These are phyloP conservation scores for Hypoxylon lienhwacheense DNA, from an alignment of 495 filamentous ascomycete genomes.

Conservation along the genomic window DNA sequence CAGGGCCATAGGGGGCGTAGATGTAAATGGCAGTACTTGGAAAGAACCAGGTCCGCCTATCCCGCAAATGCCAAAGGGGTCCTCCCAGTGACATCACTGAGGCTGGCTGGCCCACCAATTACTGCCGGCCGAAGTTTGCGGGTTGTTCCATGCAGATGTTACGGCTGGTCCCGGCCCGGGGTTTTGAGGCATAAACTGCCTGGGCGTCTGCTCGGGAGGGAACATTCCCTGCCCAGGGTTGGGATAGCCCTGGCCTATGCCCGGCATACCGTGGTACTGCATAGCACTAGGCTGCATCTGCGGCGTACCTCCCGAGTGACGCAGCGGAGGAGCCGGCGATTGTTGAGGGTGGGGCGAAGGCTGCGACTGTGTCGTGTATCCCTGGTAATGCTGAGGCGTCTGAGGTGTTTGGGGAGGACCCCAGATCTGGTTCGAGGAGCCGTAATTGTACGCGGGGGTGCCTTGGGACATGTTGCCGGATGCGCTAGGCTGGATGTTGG, in stretches of 20 bases:
- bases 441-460: slow-evolving; percentile 53
- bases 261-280: slow-evolving; percentile 62
- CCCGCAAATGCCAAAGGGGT: neutral
- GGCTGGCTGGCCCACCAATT: slow-evolving; percentile 54
- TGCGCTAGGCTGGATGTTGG: slow-evolving; percentile 47
- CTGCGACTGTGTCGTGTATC: slow-evolving; percentile 58
- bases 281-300: slow-evolving; percentile 62
- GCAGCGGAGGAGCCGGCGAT: slow-evolving; percentile 62
- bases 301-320: slow-evolving; percentile 59
- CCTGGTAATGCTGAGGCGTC: slow-evolving; percentile 50
- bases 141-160: slow-evolving; percentile 49
- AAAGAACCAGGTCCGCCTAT: neutral
- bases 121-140: slow-evolving; percentile 41
- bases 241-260: slow-evolving; percentile 57
- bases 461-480: slow-evolving; percentile 43
- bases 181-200: slow-evolving; percentile 62
- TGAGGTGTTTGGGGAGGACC: slow-evolving; percentile 51
- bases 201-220: slow-evolving; percentile 57
- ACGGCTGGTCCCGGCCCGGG: slow-evolving; percentile 44
- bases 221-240: slow-evolving; percentile 60
- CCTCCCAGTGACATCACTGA: slow-evolving; percentile 35
- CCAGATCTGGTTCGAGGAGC: slow-evolving; percentile 54
- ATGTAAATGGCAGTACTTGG: slow-evolving; percentile 9
- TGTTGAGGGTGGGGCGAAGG: slow-evolving; percentile 60
- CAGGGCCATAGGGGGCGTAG: slow-evolving; percentile 1